A percentile compares a stretch with the other conserved stretches of the same genome.
Evolutionary conservation across 345 rosid species (phyloP).

Genomic region (Eucalyptus cloeziana): DNA sequence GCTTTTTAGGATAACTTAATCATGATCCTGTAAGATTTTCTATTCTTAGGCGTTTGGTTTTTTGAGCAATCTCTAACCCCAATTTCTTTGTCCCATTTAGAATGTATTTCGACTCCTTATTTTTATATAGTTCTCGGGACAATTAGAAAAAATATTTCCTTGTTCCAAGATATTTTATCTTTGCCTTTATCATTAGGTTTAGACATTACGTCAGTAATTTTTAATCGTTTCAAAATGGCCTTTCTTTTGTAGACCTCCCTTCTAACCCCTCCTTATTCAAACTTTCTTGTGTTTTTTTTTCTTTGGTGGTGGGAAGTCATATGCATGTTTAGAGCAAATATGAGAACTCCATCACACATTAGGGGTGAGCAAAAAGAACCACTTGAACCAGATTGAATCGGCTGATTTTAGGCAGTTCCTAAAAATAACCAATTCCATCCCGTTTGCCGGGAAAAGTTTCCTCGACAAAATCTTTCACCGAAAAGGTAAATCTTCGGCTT

Average conservation of each 20-base stretch:
- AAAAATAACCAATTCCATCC: fast-evolving
- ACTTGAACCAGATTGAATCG: no score
- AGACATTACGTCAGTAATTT: background rate
- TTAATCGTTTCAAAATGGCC: background rate
- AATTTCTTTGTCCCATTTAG: background rate
- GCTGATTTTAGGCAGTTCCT: no score
- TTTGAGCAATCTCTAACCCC: background rate
- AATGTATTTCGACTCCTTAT: background rate
- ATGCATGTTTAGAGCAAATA: background rate
- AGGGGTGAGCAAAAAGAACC: no score
- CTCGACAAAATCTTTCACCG: no score
- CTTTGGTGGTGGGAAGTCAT: background rate
- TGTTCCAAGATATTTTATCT: background rate
- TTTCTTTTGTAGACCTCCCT: background rate
- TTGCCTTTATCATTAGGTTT: background rate
- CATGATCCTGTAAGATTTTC: background rate
- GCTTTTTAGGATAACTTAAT: background rate
- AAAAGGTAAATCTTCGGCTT: no score
- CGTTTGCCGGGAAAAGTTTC: fast-evolving
- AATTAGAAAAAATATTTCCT: background rate
- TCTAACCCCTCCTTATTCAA: background rate
- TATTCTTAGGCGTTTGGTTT: background rate
- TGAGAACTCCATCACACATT: background rate
- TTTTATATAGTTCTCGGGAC: background rate
- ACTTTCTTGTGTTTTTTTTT: background rate